Evolutionary conservation across 2,329 filamentous ascomycete species (phyloP).

Genomic region (Dendrostoma leiphaemia): DNA sequence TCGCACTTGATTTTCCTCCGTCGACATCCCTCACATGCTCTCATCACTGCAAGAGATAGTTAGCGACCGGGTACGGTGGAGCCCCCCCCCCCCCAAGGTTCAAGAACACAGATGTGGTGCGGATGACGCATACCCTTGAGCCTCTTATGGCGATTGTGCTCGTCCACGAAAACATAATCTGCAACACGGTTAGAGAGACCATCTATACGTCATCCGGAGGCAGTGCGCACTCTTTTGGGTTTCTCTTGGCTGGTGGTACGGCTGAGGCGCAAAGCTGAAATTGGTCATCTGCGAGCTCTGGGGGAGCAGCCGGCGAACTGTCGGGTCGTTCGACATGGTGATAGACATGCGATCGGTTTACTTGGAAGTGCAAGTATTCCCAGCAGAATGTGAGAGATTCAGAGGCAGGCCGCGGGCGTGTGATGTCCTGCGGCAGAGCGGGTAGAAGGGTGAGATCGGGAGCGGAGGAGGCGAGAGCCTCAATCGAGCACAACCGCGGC

Average conservation of each 20-base stretch:
- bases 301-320: conserved; percentile 60
- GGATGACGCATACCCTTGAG: conserved; percentile 69
- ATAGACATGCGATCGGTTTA: conserved; percentile 5
- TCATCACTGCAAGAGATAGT: conserved; percentile 68
- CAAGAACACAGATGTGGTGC: not conserved
- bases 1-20: conserved; percentile 98
- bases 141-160: conserved; percentile 96
- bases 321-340: conserved; percentile 62
- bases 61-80: not conserved
- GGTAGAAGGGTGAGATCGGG: not conserved
- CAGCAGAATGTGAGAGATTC: too few species aligned
- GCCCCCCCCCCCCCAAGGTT: too few species aligned
- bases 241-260: conserved; percentile 62
- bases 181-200: conserved; percentile 31
- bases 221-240: conserved; percentile 75
- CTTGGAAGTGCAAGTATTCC: not conserved
- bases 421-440: not conserved
- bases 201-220: not conserved
- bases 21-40: conserved; percentile 92
- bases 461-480: conserved; percentile 11
- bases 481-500: not conserved
- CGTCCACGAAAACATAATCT: conserved; percentile 99
- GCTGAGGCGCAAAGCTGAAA: conserved; percentile 71
- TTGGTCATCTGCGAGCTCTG: conserved; percentile 70
- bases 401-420: not conserved